Evolutionary conservation across 768 basidiomycete species (phyloP), one percentile per base, ranked within the genome.

Genomic region (Amanita fuliginea): DNA sequence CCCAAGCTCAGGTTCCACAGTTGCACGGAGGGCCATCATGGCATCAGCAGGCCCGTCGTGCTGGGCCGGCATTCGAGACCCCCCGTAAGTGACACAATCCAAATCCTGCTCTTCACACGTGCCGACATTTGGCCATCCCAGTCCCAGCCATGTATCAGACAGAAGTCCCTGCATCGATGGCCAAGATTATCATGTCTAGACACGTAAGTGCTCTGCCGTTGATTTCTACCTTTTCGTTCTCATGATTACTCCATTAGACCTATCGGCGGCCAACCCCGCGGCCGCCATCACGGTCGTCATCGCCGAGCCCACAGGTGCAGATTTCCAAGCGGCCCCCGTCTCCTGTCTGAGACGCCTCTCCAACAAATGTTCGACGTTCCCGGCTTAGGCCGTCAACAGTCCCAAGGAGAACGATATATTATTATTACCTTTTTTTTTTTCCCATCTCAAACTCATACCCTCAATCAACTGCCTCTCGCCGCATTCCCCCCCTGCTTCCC

Each of bases 131-230:
- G 46, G 11, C 30, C 19, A n/a, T 7, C 26, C 30, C 46, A 67
- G 63, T 60, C 39, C 64, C 66, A 7, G 59, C 65, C 13, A 49
- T 66, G 34, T 67, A 66, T 51, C 55, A 65, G 53, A 51, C 61
- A 19, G 62, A 64, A 22, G 59, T 61, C 11, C 66, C 66, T 16
- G 63, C 61, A 7, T 65, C 64, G 1, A 67, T 67, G 66, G 66
- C 66, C 9, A 67, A 67, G 49, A 64, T 67, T 57, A 67, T 67
- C 56, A 67, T 67, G 66, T 65, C 64, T 30, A 56, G 65, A 53
- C 66, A 67, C 57, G 62, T 64, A 51, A 44, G 62, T 55, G 6
- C n/a, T 8, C 7, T 16, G 24, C 22, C 41, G 13, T 28, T 18
- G n/a, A n/a, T n/a, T 32, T 18, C 33, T 10, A 42, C 6, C 3